phyloP scores from a whole-genome alignment of 768 basidiomycete species.

The Xanthoconium purpureum region DNA sequence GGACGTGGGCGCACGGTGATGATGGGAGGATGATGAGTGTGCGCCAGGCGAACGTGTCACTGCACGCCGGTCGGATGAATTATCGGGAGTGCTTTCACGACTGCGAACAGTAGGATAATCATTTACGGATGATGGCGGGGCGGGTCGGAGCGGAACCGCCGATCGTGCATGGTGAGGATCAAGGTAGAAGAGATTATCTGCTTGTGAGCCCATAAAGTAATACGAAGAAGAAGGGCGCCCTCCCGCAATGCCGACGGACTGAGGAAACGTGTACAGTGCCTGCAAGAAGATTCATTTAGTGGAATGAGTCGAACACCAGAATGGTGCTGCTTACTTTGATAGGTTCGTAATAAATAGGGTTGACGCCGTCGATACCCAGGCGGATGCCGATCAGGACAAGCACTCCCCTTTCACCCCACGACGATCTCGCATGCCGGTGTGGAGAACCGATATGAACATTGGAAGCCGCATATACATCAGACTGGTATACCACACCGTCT shows the following conservation, averaged over 20 bases:
- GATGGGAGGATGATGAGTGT: conserved; percentile 22
- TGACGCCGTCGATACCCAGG: conserved; percentile 89
- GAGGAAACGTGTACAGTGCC: conserved; percentile 89
- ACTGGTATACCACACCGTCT: conserved; percentile 80
- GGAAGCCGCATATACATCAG: conserved; percentile 83
- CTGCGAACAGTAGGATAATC: conserved; percentile 22
- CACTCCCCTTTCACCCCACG: conserved; percentile 84
- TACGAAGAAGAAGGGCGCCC: conserved; percentile 96
- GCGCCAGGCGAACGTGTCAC: conserved; percentile 25
- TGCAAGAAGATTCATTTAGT: conserved; percentile 29
- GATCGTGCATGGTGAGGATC: conserved; percentile 80
- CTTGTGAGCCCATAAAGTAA: conserved; percentile 94
- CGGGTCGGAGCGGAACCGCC: conserved; percentile 65
- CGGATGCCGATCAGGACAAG: conserved; percentile 83
- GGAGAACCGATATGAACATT: conserved; percentile 31
- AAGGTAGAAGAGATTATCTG: conserved; percentile 80
- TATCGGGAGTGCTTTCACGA: conserved; percentile 33
- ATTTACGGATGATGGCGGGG: conserved; percentile 30
- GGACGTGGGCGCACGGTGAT: conserved; percentile 42
- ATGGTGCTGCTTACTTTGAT: conserved; percentile 51
- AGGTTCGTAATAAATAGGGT: conserved; percentile 90
- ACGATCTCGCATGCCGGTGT: conserved; percentile 27
- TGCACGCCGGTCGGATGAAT: conserved; percentile 25
- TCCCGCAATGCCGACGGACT: conserved; percentile 95
- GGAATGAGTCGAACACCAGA: not conserved